Evolutionary conservation across 306 rosid species (phyloP), one percentile per base, ranked within the genome.

Genomic region (Begonia fuchsioides): DNA sequence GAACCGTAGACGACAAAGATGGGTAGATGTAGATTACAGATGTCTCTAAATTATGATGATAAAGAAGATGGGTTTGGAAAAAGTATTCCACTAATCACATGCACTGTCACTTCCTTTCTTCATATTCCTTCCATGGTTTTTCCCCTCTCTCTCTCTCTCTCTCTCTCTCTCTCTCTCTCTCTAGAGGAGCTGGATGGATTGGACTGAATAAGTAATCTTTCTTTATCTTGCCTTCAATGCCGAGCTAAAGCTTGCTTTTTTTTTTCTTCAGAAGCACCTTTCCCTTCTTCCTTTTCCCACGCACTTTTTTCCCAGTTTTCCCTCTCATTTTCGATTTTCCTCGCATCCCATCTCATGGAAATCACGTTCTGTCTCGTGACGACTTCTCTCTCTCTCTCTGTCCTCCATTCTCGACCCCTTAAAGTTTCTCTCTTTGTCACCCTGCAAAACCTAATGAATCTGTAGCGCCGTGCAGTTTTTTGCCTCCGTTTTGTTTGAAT

Each of bases 321-420:
- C 35, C 60, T 56, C 71, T 61, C 62, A 15, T 32, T 54, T 35
- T 38, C 32, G 59, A 15, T 32, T 54, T 35, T 38, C 32, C 43
- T 9, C 3, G 3, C 7, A 20, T 38, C n/a, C 47, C 11, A 50
- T 13, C 59, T 49, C 53, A 71, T 73, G 73, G 41, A 59, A 44
- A 35, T 69, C 74, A 43, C 10, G 68, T 50, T 55, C 57, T 61
- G 41, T 6, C 71, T 50, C 74, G 78, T 73, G 75, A 81, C 68
- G 46, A 58, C 45, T 17, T 58, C 53, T 16, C 51, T 46, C 15
- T 2, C 50, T 2, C 50, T 43, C n/a, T 40, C 32, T 55, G 1
- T 26, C 35, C 35, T 26, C 35, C 45, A 45, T 3, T 45, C 9
- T 54, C 38, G 11, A 15, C 49, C 51, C 49, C 65, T 19, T 49